phyloP scores from a whole-genome alignment of 2,329 filamentous ascomycete species.

The Fusarium veterinarium region DNA sequence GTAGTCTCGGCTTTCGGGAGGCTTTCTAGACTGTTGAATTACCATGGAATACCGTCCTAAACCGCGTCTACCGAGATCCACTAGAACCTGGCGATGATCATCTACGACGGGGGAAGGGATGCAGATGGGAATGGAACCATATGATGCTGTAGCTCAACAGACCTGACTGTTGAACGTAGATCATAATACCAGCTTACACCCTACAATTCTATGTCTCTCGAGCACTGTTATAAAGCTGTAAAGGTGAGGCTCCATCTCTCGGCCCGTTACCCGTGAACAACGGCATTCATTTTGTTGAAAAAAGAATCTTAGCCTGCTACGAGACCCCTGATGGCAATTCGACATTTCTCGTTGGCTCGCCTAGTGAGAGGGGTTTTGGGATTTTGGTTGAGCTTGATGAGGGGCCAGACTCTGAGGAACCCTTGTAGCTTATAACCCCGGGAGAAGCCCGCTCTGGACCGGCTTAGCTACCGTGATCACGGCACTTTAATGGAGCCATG shows the following conservation, averaged over 20 bases:
- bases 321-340: constrained; percentile 39
- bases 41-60: constrained; percentile 22
- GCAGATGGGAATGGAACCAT: background rate
- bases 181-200: background rate
- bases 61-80: constrained; percentile 30
- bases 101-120: constrained; percentile 3
- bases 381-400: constrained; percentile 30
- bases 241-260: constrained; percentile 8
- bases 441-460: constrained; percentile 28
- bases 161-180: background rate
- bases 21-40: background rate
- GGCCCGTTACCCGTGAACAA: constrained; percentile 10
- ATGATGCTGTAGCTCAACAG: constrained; percentile 14
- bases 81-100: constrained; percentile 10
- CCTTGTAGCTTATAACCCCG: constrained; percentile 17
- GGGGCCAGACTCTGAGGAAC: background rate
- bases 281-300: constrained; percentile 28
- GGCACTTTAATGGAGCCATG: constrained; percentile 23
- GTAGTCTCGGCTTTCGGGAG: constrained; percentile 35
- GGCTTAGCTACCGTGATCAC: constrained; percentile 22
- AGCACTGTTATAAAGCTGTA: background rate
- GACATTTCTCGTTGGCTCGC: constrained; percentile 40
- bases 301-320: constrained; percentile 9
- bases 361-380: constrained; percentile 12
- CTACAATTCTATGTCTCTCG: background rate